A percentile compares a stretch with the other conserved stretches of the same genome.
These are phyloP conservation scores for Parasarocladium wereldwijsianum DNA, from an alignment of 2,329 filamentous ascomycete species.

Conservation along the genomic window DNA sequence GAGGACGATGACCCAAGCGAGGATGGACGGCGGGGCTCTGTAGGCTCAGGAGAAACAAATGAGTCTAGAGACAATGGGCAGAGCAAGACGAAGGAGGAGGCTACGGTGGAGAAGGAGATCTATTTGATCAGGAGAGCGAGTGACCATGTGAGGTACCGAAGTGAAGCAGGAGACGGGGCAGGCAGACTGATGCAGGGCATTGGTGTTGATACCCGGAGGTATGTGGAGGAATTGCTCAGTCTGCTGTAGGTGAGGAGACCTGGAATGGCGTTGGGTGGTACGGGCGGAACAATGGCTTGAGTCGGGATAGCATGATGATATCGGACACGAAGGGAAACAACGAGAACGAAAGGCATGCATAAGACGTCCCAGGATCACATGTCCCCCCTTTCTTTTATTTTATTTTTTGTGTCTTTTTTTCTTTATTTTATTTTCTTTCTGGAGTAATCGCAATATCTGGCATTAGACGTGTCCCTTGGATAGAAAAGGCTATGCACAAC, in stretches of 20 bases:
- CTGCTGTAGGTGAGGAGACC: slow-evolving; percentile 21
- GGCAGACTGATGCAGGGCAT: slow-evolving; percentile 55
- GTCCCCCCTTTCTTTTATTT: too few relatives aligned
- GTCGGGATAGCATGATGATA: too few relatives aligned
- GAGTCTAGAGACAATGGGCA: slow-evolving; percentile 4
- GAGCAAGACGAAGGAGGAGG: slow-evolving; percentile 7
- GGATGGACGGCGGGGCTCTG: slow-evolving; percentile 2
- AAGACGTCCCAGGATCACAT: too few relatives aligned
- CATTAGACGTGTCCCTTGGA: too few relatives aligned
- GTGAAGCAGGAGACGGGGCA: slow-evolving; percentile 32
- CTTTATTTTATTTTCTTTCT: too few relatives aligned
- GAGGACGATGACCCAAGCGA: slow-evolving; percentile 3
- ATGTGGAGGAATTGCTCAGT: slow-evolving; percentile 58
- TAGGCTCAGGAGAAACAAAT: background rate
- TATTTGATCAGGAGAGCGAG: slow-evolving; percentile 45
- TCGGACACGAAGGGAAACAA: too few relatives aligned
- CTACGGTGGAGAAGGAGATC: slow-evolving; percentile 37
- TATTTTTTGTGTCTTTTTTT: too few relatives aligned
- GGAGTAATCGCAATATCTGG: too few relatives aligned
- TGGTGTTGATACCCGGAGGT: slow-evolving; percentile 60
- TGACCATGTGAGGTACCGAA: slow-evolving; percentile 30
- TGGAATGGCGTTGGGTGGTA: too few relatives aligned
- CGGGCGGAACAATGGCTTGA: too few relatives aligned
- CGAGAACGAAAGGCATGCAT: too few relatives aligned
- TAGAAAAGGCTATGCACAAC: too few relatives aligned